These are phyloP conservation scores for Macaranga tanarius DNA, from an alignment of 441 rosid species.

Conservation along the genomic window DNA sequence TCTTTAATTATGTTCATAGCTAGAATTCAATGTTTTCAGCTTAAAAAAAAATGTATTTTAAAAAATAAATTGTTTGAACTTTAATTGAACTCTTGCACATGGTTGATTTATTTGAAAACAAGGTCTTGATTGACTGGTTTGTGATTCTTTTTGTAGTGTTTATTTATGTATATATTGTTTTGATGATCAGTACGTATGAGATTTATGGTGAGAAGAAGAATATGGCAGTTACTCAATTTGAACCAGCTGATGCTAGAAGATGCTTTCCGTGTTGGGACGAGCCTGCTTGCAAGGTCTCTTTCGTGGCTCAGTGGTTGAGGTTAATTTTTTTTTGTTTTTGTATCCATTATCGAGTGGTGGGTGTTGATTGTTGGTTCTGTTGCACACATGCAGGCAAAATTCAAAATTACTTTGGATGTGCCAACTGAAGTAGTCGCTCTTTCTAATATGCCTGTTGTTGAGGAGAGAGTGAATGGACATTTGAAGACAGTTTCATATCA, in stretches of 20 bases:
- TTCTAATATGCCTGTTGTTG: constrained; percentile 83
- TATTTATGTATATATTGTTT: not conserved
- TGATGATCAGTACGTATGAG: constrained; percentile 53
- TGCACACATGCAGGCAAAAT: constrained; percentile 60
- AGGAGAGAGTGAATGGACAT: constrained; percentile 69
- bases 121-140: too few relatives aligned
- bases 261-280: constrained; percentile 99
- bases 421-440: constrained; percentile 83
- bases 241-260: constrained; percentile 92
- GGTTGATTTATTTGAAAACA: too few relatives aligned
- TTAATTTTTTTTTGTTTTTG: not conserved
- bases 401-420: constrained; percentile 83
- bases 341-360: not conserved
- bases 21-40: too few relatives aligned
- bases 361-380: not conserved
- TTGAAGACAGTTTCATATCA: constrained; percentile 68
- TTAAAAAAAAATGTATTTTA: too few relatives aligned
- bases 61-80: too few relatives aligned
- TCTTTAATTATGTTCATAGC: too few relatives aligned
- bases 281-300: constrained; percentile 86
- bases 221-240: constrained; percentile 98
- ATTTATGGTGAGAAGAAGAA: constrained; percentile 86
- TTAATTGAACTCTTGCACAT: too few relatives aligned
- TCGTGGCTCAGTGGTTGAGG: too few relatives aligned
- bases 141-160: not conserved